phyloP scores from a whole-genome alignment of 2,329 filamentous ascomycete genomes.

The Fusarium sp. region DNA sequence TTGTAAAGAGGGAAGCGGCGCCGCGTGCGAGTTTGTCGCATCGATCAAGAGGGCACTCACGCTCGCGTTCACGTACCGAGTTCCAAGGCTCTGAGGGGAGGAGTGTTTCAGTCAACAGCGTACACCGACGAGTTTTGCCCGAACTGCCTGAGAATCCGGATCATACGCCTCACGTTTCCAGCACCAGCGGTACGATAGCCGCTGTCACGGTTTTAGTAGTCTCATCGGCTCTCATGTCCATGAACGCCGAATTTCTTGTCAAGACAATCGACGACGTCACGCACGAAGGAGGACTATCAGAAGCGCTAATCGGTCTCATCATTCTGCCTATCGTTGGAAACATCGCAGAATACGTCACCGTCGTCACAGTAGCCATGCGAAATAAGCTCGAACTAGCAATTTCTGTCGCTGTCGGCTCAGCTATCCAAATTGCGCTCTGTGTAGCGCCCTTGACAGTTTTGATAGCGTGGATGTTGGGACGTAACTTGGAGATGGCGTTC shows the following conservation, averaged over 20 bases:
- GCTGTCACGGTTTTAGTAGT: conserved; percentile 62
- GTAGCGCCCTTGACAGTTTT: conserved; percentile 70
- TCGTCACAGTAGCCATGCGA: conserved; percentile 67
- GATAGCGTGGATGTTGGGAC: conserved; percentile 66
- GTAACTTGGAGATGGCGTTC: conserved; percentile 74
- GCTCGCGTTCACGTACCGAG: conserved; percentile 39
- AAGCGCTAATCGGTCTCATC: conserved; percentile 70
- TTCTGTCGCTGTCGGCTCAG: conserved; percentile 68
- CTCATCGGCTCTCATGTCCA: conserved; percentile 66
- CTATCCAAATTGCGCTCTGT: conserved; percentile 71
- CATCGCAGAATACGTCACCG: conserved; percentile 71
- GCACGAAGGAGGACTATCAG: conserved; percentile 59
- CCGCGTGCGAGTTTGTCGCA: conserved; percentile 34
- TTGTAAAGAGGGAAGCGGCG: conserved; percentile 7
- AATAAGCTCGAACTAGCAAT: conserved; percentile 72
- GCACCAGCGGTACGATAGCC: conserved; percentile 49
- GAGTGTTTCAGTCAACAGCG: conserved; percentile 35
- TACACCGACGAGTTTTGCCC: conserved; percentile 14
- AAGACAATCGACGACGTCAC: conserved; percentile 68
- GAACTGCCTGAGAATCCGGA: background rate
- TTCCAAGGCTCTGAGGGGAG: conserved; percentile 34
- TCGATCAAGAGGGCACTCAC: conserved; percentile 30
- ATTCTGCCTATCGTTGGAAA: conserved; percentile 72
- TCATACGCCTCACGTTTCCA: background rate
- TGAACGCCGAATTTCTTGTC: conserved; percentile 71